phyloP scores from a whole-genome alignment of 495 filamentous ascomycete species.

The Neurospora sp. region DNA sequence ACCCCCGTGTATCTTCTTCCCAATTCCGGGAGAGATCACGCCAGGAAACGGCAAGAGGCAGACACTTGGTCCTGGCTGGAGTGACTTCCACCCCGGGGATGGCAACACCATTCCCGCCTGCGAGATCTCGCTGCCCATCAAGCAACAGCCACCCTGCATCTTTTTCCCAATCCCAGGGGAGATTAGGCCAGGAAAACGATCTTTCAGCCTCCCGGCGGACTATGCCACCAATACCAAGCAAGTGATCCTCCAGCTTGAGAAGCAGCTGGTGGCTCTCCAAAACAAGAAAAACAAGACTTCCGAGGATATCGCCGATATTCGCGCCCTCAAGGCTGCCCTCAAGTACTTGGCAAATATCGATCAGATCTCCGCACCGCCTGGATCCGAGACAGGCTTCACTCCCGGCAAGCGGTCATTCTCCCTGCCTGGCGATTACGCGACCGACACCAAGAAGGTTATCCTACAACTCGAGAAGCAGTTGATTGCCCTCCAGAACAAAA shows the following conservation, averaged over 20 bases:
- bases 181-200: background rate
- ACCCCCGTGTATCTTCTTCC: slow-evolving; percentile 19
- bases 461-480: slow-evolving; percentile 8
- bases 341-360: slow-evolving; percentile 16
- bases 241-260: slow-evolving; percentile 18
- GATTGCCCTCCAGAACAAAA: slow-evolving; percentile 10
- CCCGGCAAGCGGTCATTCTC: slow-evolving; percentile 15
- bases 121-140: background rate
- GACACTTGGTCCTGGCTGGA: background rate
- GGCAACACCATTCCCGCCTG: background rate
- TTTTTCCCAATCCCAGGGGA: background rate
- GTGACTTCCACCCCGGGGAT: slow-evolving; percentile 2
- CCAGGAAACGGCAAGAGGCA: slow-evolving; percentile 1
- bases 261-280: slow-evolving; percentile 14
- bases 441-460: slow-evolving; percentile 4
- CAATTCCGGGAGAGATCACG: slow-evolving; percentile 18
- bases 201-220: slow-evolving; percentile 13
- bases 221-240: slow-evolving; percentile 14
- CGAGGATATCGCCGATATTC: slow-evolving; percentile 14
- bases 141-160: background rate
- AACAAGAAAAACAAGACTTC: slow-evolving; percentile 21
- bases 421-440: slow-evolving; percentile 1
- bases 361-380: slow-evolving; percentile 17
- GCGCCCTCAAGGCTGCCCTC: slow-evolving; percentile 16
- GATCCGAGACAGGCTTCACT: slow-evolving; percentile 15